Base-by-base conservation (phyloP, 768 basidiomycete species). In the Punctularia strigosozonata region DNA sequence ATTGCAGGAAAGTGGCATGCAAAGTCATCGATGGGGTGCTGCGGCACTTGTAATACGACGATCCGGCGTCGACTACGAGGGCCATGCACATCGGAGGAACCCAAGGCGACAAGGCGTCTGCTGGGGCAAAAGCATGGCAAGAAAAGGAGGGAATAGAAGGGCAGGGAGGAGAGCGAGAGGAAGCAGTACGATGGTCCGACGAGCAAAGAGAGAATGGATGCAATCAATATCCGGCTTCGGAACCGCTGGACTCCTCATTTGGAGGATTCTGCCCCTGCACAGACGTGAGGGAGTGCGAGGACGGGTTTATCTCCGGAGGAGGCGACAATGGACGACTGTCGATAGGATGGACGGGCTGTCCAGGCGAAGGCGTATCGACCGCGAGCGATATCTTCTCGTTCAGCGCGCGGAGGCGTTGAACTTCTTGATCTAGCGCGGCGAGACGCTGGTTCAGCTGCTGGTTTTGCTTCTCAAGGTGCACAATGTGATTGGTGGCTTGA, bases 301-400 rank as follows among this genome's bases (percentile, higher is more conserved):
- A 50, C 34, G 60, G 65, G 14, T 63, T 55, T 5, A 57, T 60
- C 48, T 81, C 80, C 6, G 77, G 73, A 14, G 79, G 73, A 30
- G 80, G 79, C 10, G 82, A 78, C 47, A 80, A 51, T 8, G 77
- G 73, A 43, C 75, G 65, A 43, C 49, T 53, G 43, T 69, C 68
- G 38, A 65, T 52, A 17, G 49, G 51, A 43, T 63, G 62, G 6
- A 58, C 49, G 51, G 64, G 59, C 46, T 49, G 59, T 37, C 66
- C 52, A 25, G 81, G 73, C 25, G 78, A 74, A 23, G 77, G 68
- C 22, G 77, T 72, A 42, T 64, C 65, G 41, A 42, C 69, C 71
- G 31, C 70, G 19, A 87, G 75, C 3, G 83, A 80, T 18, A 89
- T 85, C 60, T 84, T 83, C 65, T 87, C 85, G 57, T 87, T 88